Evolutionary conservation across 2,329 filamentous ascomycete genomes (phyloP), one percentile per base, ranked within the genome.

Genomic region (Lachnellula willkommii): DNA sequence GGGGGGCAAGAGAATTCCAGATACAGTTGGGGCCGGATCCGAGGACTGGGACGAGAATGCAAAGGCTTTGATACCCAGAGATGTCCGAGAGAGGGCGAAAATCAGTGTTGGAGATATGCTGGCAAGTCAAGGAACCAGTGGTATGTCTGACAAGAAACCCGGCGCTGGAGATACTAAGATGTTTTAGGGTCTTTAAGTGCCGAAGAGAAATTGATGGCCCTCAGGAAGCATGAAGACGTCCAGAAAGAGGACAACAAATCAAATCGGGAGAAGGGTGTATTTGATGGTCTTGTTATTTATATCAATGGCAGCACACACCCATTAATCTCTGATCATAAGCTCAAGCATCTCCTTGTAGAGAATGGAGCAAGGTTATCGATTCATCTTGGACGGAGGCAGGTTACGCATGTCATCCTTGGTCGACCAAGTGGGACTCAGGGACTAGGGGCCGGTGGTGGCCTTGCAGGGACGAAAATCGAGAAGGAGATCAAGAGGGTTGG

Each of bases 231-330:
- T 62, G 78, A 75, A 62, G 82, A 80, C 71, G 80, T 80, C 32
- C 73, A 73, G 55, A 81, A 75, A 71, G 73, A 74, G 54, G 69
- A 60, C 52, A 64, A 47, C 59, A 69, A 48, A 60, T 57, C 39
- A 60, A 71, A 51, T 56, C 63, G 54, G 35, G 53, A 56, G 20
- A 66, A 55, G 50, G 63, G 62, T 47, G 80, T 95, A 52, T 92
- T 96, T 69, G 73, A 81, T 46, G 82, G 84, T 15, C 78, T 91
- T 22, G 85, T 82, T 51, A 80, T 96, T 65, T 94, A 93, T 73
- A 81, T 96, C 71, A 96, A 96, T 71, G 91, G 91, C 58, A 92
- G 88, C 63, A 95, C 90, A 2, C 80, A 85, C 57, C 91, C 92
- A 1, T 72, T 83, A 24, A 81, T 96, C 59, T 95, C 89, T 14